These are phyloP conservation scores for Hymenoscyphus linearis DNA, from an alignment of 2,329 filamentous ascomycete species.

Conservation along the genomic window DNA sequence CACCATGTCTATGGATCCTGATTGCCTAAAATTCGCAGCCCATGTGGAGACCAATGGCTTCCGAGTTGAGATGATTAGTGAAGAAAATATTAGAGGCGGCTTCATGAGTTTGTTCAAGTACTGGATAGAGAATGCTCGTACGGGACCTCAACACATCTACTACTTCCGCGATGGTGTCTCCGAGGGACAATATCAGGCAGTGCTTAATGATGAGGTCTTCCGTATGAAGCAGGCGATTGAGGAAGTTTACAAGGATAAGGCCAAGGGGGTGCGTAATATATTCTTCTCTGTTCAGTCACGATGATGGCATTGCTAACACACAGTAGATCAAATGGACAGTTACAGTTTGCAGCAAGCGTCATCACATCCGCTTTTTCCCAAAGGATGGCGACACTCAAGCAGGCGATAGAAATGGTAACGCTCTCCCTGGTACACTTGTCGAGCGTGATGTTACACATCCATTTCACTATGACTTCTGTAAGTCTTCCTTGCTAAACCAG, in stretches of 20 bases:
- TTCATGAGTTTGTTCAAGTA: slow-evolving; percentile 57
- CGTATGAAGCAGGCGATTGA: slow-evolving; percentile 61
- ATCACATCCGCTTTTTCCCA: slow-evolving; percentile 92
- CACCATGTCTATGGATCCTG: slow-evolving; percentile 70
- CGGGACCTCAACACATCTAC: slow-evolving; percentile 66
- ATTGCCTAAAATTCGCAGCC: slow-evolving; percentile 71
- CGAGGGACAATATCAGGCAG: slow-evolving; percentile 76
- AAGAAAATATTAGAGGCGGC: slow-evolving; percentile 59
- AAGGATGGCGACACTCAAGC: slow-evolving; percentile 42
- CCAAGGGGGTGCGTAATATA: slow-evolving; percentile 22
- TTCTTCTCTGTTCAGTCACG: background rate
- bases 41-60: slow-evolving; percentile 77
- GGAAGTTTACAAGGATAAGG: slow-evolving; percentile 29
- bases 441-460: slow-evolving; percentile 89
- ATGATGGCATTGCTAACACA: background rate
- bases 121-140: slow-evolving; percentile 57
- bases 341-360: slow-evolving; percentile 85
- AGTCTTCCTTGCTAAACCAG: slow-evolving; percentile 10
- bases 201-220: slow-evolving; percentile 71
- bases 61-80: slow-evolving; percentile 72
- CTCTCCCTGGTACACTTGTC: slow-evolving; percentile 79
- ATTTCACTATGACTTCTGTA: slow-evolving; percentile 81
- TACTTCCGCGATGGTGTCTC: slow-evolving; percentile 93
- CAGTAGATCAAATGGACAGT: slow-evolving; percentile 63
- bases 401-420: slow-evolving; percentile 72